Conservation (phyloP, 345 rosid genomes). For the Ricinus communis region DNA sequence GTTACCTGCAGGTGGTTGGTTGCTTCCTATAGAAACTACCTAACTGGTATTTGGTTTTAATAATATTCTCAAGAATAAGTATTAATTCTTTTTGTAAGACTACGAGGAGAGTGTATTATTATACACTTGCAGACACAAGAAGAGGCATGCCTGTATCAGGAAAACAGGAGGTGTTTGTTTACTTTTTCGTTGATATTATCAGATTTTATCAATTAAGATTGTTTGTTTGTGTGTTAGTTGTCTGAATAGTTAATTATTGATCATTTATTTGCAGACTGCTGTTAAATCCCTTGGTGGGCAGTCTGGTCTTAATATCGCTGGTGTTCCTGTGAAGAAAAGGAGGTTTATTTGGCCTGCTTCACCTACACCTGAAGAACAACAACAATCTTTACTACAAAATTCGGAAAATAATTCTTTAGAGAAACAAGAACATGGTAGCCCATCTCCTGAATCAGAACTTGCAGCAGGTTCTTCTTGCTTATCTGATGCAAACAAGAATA, state of each 20-base stretch:
- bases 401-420: conserved; percentile 23
- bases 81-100: too few relatives aligned
- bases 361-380: conserved; percentile 35
- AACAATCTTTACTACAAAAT: conserved; percentile 13
- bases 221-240: conserved; percentile 10
- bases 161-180: conserved; percentile 56
- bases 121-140: conserved; percentile 11
- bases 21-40: too few relatives aligned
- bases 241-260: conserved; percentile 20
- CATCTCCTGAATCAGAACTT: conserved; percentile 29
- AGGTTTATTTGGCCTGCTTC: conserved; percentile 50
- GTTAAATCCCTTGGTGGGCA: conserved; percentile 42
- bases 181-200: conserved; percentile 9
- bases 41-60: too few relatives aligned
- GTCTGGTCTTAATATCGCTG: conserved; percentile 54
- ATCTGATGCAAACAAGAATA: conserved; percentile 26
- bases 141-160: conserved; percentile 48
- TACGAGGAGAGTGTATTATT: too few relatives aligned
- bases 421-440: conserved; percentile 25
- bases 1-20: conserved; percentile 19
- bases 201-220: conserved; percentile 7
- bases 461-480: conserved; percentile 29
- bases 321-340: conserved; percentile 87
- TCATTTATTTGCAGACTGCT: conserved; percentile 51
- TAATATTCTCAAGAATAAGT: too few relatives aligned